A percentile compares a stretch with the other conserved stretches of the same genome.
These are phyloP conservation scores for Trichoderma sp. DNA, from an alignment of 2,329 filamentous ascomycete species.

Conservation along the genomic window DNA sequence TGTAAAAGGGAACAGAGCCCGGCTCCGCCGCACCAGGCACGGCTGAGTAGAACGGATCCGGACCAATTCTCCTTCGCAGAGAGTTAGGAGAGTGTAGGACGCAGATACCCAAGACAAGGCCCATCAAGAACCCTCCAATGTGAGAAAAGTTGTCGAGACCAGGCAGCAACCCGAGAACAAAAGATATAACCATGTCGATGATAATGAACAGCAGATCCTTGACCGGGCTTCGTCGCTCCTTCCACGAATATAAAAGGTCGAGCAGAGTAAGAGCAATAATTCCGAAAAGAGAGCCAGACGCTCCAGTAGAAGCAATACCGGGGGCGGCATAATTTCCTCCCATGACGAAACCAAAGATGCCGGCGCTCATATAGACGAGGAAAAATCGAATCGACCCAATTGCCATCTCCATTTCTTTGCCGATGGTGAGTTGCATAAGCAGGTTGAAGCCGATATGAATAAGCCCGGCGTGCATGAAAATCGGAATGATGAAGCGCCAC, in stretches of 20 bases:
- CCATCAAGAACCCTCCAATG: conserved; percentile 94
- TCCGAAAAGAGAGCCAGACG: conserved; percentile 87
- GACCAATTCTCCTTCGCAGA: conserved; percentile 70
- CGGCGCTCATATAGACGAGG: conserved; percentile 83
- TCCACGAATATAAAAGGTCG: conserved; percentile 92
- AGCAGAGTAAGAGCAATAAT: conserved; percentile 85
- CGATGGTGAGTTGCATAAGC: conserved; percentile 84
- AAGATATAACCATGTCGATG: conserved; percentile 82
- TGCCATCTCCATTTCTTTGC: conserved; percentile 84
- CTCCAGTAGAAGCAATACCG: conserved; percentile 79
- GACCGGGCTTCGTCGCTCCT: conserved; percentile 69
- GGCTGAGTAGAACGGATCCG: conserved; percentile 68
- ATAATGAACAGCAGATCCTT: conserved; percentile 86
- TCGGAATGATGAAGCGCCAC: conserved; percentile 93
- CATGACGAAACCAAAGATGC: conserved; percentile 94
- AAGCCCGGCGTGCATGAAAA: conserved; percentile 91
- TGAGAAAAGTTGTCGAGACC: conserved; percentile 97
- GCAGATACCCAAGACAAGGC: conserved; percentile 79
- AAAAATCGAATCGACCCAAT: conserved; percentile 88
- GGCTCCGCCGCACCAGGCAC: conserved; percentile 54
- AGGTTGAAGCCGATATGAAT: conserved; percentile 97
- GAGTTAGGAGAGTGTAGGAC: conserved; percentile 84
- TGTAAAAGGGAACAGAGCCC: conserved; percentile 54
- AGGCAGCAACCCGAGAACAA: conserved; percentile 86
- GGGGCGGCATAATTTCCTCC: conserved; percentile 89